phyloP scores from a whole-genome alignment of 352 stramenopile genomes.

The Phytophthora boehmeriae region DNA sequence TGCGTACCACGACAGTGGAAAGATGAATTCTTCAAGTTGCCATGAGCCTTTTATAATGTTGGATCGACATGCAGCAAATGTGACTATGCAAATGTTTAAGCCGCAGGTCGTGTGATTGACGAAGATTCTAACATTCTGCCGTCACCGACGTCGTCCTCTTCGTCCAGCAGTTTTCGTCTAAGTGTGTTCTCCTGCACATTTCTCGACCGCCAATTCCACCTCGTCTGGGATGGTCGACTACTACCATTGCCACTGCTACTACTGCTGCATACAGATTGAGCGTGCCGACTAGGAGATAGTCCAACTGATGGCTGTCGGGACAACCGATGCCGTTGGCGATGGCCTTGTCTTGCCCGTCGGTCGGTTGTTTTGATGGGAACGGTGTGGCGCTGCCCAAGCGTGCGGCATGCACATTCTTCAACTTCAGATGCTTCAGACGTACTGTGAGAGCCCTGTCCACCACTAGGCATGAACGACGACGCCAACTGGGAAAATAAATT shows the following conservation, averaged over 20 bases:
- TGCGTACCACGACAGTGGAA: no score
- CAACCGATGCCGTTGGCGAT: conserved; percentile 1
- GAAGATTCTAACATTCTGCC: conserved; percentile 23
- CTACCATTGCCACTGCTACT: conserved; percentile 19
- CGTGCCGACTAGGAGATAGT: conserved; percentile 6
- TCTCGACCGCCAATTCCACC: conserved; percentile 27
- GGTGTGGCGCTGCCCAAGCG: conserved; percentile 19
- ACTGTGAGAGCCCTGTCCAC: conserved; percentile 5
- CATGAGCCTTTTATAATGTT: no score
- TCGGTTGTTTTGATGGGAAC: conserved; percentile 7
- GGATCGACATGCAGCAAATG: no score
- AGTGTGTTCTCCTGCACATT: conserved; percentile 18
- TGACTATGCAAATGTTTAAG: conserved; percentile 4
- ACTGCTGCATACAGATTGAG: conserved; percentile 19
- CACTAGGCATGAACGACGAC: conserved; percentile 28
- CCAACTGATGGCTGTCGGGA: neutral
- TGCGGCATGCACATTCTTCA: conserved; percentile 24
- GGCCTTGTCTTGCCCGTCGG: conserved; percentile 12
- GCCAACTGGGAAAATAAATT: conserved; percentile 32
- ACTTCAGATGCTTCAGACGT: neutral
- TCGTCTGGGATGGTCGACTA: conserved; percentile 11
- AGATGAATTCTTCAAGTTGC: no score
- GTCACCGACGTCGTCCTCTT: conserved; percentile 30
- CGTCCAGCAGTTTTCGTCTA: conserved; percentile 34
- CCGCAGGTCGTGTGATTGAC: conserved; percentile 18